Conservation (phyloP, 1,284 basidiomycete genomes). For the Tetrapyrgos nigripes region DNA sequence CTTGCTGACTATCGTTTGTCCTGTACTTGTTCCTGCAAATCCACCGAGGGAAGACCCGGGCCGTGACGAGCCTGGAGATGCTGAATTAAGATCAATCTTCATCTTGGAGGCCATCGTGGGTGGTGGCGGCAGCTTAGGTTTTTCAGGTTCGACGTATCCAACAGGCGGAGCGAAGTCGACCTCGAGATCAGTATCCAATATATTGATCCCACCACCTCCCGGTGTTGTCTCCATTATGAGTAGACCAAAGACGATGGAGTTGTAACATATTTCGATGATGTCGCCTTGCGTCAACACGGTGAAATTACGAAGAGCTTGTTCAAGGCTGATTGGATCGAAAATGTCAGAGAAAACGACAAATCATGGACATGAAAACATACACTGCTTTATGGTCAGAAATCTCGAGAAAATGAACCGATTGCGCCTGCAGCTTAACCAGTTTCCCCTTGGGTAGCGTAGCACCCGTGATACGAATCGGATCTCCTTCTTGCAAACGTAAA, state of each 20-base stretch:
- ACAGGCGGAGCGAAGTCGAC: constrained; percentile 84
- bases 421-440: constrained; percentile 96
- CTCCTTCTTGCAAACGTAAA: constrained; percentile 90
- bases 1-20: constrained; percentile 64
- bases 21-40: constrained; percentile 58
- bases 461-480: constrained; percentile 92
- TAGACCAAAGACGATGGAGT: constrained; percentile 93
- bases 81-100: constrained; percentile 89
- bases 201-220: constrained; percentile 87
- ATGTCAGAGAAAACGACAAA: not conserved
- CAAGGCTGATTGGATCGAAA: constrained; percentile 77
- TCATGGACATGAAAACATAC: constrained; percentile 55
- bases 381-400: constrained; percentile 96
- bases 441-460: constrained; percentile 92
- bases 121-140: constrained; percentile 81
- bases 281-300: constrained; percentile 90
- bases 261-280: constrained; percentile 92
- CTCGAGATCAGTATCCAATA: constrained; percentile 97
- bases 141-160: constrained; percentile 90
- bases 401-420: constrained; percentile 94
- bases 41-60: constrained; percentile 79
- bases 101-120: constrained; percentile 97
- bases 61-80: constrained; percentile 82
- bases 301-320: constrained; percentile 95
- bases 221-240: constrained; percentile 95